These are phyloP conservation scores for Penicillium sp. DNA, from an alignment of 2,329 filamentous ascomycete species.

Conservation along the genomic window DNA sequence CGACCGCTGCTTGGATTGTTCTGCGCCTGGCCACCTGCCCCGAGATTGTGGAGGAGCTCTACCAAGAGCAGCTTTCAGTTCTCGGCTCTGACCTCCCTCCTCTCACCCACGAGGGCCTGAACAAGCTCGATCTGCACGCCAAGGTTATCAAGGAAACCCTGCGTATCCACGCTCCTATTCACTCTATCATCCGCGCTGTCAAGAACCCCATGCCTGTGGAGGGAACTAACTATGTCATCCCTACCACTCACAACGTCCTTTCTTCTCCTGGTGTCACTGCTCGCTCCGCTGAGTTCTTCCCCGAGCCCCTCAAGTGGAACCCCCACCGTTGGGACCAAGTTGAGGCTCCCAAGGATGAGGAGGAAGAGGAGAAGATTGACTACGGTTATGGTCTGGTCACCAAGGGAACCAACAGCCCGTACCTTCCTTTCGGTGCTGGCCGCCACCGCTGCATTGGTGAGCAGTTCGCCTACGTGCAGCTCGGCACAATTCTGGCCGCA, in stretches of 20 bases:
- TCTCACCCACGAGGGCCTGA: slow-evolving; percentile 74
- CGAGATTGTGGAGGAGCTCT: slow-evolving; percentile 78
- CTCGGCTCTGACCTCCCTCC: slow-evolving; percentile 74
- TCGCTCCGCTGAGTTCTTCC: slow-evolving; percentile 73
- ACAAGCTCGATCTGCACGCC: slow-evolving; percentile 77
- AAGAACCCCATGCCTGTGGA: slow-evolving; percentile 83
- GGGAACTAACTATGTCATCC: slow-evolving; percentile 80
- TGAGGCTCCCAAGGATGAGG: slow-evolving; percentile 49
- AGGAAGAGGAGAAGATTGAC: slow-evolving; percentile 75
- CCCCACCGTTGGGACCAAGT: slow-evolving; percentile 84
- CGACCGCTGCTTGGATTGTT: slow-evolving; percentile 82
- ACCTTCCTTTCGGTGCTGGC: slow-evolving; percentile 91
- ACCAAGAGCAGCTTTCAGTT: slow-evolving; percentile 74
- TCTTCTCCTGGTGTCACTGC: slow-evolving; percentile 82
- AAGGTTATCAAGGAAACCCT: slow-evolving; percentile 91
- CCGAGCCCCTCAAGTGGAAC: slow-evolving; percentile 79
- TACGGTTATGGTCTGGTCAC: slow-evolving; percentile 92
- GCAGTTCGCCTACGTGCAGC: slow-evolving; percentile 91
- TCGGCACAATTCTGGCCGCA: slow-evolving; percentile 79
- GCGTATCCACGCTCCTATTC: slow-evolving; percentile 86
- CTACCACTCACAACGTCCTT: slow-evolving; percentile 76
- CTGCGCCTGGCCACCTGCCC: slow-evolving; percentile 76
- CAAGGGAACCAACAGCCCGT: slow-evolving; percentile 87
- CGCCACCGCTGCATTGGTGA: slow-evolving; percentile 94
- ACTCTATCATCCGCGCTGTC: slow-evolving; percentile 91